phyloP scores from a whole-genome alignment of 768 basidiomycete genomes.

The Sporobolomyces phaffii region DNA sequence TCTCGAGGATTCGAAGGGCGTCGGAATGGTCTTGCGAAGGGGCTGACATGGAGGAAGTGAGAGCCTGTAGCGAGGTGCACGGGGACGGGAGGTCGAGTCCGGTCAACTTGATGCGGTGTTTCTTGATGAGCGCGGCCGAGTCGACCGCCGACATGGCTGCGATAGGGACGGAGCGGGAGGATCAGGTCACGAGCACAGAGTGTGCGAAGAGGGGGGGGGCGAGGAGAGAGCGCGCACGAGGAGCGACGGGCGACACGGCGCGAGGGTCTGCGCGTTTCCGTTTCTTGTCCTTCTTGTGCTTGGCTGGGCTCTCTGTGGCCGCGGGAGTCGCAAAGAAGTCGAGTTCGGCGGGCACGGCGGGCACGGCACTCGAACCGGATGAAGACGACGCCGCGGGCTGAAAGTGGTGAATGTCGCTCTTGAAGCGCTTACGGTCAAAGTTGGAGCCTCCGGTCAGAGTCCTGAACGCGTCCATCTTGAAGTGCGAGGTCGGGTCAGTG shows the following conservation, averaged over 20 bases:
- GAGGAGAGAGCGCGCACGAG: neutral
- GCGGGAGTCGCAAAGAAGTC: conserved; percentile 84
- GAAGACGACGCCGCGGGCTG: conserved; percentile 39
- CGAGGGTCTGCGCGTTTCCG: conserved; percentile 36
- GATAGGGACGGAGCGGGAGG: neutral
- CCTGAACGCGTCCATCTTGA: conserved; percentile 75
- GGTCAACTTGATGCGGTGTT: conserved; percentile 68
- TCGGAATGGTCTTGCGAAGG: neutral
- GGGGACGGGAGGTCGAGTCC: conserved; percentile 63
- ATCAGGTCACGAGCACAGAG: neutral
- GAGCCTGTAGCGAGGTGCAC: conserved; percentile 53
- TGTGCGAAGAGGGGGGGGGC: neutral
- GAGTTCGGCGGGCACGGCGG: conserved; percentile 62
- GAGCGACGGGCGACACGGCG: conserved; percentile 19
- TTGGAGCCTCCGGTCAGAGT: conserved; percentile 78
- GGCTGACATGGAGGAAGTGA: neutral
- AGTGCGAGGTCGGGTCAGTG: neutral
- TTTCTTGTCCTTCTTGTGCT: conserved; percentile 40
- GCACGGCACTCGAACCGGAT: neutral
- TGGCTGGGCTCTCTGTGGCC: conserved; percentile 41
- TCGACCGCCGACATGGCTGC: neutral
- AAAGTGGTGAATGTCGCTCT: conserved; percentile 65
- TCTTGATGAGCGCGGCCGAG: conserved; percentile 42
- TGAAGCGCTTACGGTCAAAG: conserved; percentile 72
- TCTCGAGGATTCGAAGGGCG: neutral